Evolutionary conservation across 2,329 filamentous ascomycete species (phyloP), one percentile per base, ranked within the genome.

Genomic region (Colletotrichum sp.): DNA sequence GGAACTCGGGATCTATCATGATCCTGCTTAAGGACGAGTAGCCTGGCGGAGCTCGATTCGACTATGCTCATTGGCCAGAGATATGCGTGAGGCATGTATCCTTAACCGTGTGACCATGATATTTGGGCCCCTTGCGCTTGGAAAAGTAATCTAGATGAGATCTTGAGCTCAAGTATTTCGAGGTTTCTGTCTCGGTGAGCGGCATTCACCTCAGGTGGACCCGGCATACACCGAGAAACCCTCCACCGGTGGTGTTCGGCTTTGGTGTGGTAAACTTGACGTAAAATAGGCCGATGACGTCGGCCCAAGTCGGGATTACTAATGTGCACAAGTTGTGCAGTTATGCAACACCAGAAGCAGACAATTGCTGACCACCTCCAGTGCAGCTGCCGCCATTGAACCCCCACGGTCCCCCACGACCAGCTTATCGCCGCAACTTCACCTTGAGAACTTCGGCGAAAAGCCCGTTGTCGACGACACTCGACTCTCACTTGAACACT

Each of bases 401-500:
- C 70, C 71, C 66, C 66, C 66, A 73, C 66, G 36, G 32, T 21
- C 34, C 71, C 66, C 70, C 65, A 69, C 70, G 34, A 24, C 26
- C 21, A 34, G 24, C 43, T 55, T 64, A 58, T 34, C 52, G 52
- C 64, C 64, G 52, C 26, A 56, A 24, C 15, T 70, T 56, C 43
- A 71, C 18, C 61, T 55, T 55, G 34, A 36, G 26, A 36, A 28
- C 28, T 21, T 68, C 65, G 56, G 56, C 26, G 30, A 38, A 26
- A 52, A 36, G 60, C 60, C 26, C 30, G 24, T 13, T 55, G 16
- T 12, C 21, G 21, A 68, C 24, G 18, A 13, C n/a, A 21, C 13
- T 70, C 67, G 36, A 48, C 67, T 36, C 32, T 43, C 36, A 43
- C 36, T n/a, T n/a, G 36, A 43, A 43, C 16, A n/a, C 36, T 43